Base-by-base conservation (phyloP, 2,329 filamentous ascomycete genomes). In the Trichocomaceae sp. region DNA sequence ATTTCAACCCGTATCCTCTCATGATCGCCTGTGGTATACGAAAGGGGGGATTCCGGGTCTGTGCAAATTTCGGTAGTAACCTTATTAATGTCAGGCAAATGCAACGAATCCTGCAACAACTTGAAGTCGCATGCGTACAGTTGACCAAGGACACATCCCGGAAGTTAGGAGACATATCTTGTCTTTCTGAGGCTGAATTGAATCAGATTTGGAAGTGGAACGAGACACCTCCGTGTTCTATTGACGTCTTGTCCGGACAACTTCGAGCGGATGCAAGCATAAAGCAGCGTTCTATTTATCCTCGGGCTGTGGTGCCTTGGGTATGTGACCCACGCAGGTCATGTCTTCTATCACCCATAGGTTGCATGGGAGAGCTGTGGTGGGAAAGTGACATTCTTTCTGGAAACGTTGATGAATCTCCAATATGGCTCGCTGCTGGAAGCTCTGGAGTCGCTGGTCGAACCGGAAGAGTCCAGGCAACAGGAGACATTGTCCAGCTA, bases 1-100 rank as follows among this genome's bases (percentile, higher is more conserved):
- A 75, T 56, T 77, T 77, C 62, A 77, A 76, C 52, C 70, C 75
- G 0, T 79, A 79, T 56, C 72, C 76, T 4, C 66, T 79, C 2
- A 79, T 79, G 77, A 57, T 79, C 20, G 76, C 67, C 2, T 77
- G 69, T 59, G 73, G 73, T 5, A 71, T 77, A 5, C 64, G 66
- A 20, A 73, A 72, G 56, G 69, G 61, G 1, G 74, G 75, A 1
- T 73, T 78, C 53, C 63, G 72, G 54, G 67, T 76, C 10, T 72
- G 70, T 20, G 74, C 74, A 1, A 76, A 69, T 58, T 77, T 76
- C 37, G 75, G 77, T 44, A 68, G 59, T 51, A 67, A 61, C 19
- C 33, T 74, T n/a, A 62, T 75, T 19, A 59, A 65, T 33, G 55
- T 63, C 1, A 10, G 58, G 1, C 69, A 74, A 49, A 74, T 75